Evolutionary conservation across 805 yeast genomes (phyloP).

Genomic region (Candida tibetensis): DNA sequence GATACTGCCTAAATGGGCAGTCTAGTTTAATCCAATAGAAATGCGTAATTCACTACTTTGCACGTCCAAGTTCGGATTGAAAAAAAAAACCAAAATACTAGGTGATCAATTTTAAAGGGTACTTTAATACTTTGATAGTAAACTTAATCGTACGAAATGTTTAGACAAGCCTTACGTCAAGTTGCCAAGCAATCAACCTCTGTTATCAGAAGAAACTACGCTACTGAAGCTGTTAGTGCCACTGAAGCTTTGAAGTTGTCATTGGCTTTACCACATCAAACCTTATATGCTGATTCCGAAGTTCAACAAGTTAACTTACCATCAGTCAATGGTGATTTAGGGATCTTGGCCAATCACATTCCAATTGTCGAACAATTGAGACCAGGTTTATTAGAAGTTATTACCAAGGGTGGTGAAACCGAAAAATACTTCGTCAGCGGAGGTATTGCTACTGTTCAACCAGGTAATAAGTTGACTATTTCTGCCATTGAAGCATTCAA

Average conservation of each 20-base stretch:
- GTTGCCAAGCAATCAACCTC: constrained; percentile 55
- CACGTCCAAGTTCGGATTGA: constrained; percentile 5
- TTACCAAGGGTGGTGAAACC: constrained; percentile 69
- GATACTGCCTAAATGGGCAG: constrained; percentile 26
- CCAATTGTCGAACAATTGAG: constrained; percentile 94
- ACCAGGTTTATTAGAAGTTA: constrained; percentile 93
- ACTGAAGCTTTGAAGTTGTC: constrained; percentile 78
- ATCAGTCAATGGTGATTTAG: constrained; percentile 92
- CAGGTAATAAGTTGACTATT: constrained; percentile 85
- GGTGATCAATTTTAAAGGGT: constrained; percentile 4
- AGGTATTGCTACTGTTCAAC: constrained; percentile 95
- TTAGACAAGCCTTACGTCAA: constrained; percentile 62
- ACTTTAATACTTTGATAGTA: neutral
- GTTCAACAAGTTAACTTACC: constrained; percentile 86
- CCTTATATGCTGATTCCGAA: constrained; percentile 57
- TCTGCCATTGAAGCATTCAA: constrained; percentile 95
- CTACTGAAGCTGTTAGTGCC: constrained; percentile 66
- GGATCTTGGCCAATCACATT: constrained; percentile 96
- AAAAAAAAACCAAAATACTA: constrained; percentile 4
- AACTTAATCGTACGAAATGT: constrained; percentile 35
- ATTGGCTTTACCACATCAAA: constrained; percentile 86
- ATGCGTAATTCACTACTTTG: constrained; percentile 15
- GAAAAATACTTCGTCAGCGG: constrained; percentile 89
- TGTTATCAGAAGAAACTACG: constrained; percentile 78
- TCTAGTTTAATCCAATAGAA: constrained; percentile 35